Evolutionary conservation across 2,329 filamentous ascomycete species (phyloP).

Genomic region (Aspergillus sp.): DNA sequence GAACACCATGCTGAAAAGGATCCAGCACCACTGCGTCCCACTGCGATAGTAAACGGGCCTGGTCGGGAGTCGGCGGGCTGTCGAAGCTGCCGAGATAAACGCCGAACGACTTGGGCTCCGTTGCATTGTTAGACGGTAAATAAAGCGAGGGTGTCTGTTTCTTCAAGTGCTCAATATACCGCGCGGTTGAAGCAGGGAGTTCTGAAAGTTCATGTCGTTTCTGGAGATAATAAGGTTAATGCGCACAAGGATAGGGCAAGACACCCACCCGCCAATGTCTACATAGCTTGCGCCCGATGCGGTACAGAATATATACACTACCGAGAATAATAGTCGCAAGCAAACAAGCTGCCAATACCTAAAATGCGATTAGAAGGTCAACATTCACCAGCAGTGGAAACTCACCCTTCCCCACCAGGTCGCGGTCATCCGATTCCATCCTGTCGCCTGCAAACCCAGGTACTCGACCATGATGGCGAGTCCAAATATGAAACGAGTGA

Average conservation of each 20-base stretch:
- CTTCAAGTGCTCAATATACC: slow-evolving; percentile 13
- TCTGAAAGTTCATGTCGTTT: slow-evolving; percentile 14
- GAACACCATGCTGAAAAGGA: slow-evolving; percentile 30
- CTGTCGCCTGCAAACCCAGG: slow-evolving; percentile 19
- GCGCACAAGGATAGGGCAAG: not conserved
- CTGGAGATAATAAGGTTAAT: slow-evolving; percentile 1
- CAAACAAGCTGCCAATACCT: slow-evolving; percentile 16
- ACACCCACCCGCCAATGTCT: slow-evolving; percentile 12
- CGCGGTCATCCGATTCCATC: slow-evolving; percentile 18
- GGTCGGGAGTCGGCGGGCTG: slow-evolving; percentile 26
- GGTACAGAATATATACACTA: slow-evolving; percentile 11
- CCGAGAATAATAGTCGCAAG: slow-evolving; percentile 16
- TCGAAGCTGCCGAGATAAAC: slow-evolving; percentile 35
- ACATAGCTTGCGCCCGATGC: slow-evolving; percentile 10
- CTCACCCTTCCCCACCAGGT: slow-evolving; percentile 20
- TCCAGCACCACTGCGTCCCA: slow-evolving; percentile 40
- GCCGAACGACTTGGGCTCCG: slow-evolving; percentile 27
- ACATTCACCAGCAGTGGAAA: not conserved
- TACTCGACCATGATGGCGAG: slow-evolving; percentile 16
- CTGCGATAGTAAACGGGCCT: slow-evolving; percentile 29
- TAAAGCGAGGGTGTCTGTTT: slow-evolving; percentile 6
- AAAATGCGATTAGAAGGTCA: not conserved
- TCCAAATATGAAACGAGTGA: not conserved
- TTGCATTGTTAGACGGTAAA: not conserved
- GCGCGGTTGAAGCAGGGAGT: slow-evolving; percentile 10